A percentile compares a stretch with the other conserved stretches of the same genome.
phyloP scores from a whole-genome alignment of 2,329 filamentous ascomycete genomes.

The Colletotrichum siamense region DNA sequence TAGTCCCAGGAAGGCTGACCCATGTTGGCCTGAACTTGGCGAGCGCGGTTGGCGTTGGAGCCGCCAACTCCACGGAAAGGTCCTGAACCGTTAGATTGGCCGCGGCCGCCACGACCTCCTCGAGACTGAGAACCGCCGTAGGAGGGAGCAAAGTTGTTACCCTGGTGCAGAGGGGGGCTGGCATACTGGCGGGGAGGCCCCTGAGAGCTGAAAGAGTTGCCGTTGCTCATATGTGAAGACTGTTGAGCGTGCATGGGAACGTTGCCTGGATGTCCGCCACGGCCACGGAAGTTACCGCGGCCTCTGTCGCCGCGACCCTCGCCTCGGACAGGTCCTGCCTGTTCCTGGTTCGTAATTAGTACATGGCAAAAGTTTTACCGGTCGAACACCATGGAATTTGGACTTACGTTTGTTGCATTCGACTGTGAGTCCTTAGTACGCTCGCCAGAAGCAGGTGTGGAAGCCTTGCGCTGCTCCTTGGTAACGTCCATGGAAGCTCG shows the following conservation, averaged over 20 bases:
- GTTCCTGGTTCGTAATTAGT: conserved; percentile 26
- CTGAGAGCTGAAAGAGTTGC: conserved; percentile 33
- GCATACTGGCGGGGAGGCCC: conserved; percentile 37
- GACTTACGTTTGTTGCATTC: conserved; percentile 3
- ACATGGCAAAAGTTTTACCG: not conserved
- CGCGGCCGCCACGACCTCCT: conserved; percentile 18
- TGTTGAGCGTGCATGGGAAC: conserved; percentile 38
- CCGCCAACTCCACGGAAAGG: conserved; percentile 9
- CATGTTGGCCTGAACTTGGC: conserved; percentile 41
- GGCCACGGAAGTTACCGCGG: conserved; percentile 51
- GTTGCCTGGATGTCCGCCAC: conserved; percentile 45
- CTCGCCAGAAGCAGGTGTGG: conserved; percentile 27
- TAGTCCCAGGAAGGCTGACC: conserved; percentile 41
- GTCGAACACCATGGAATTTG: not conserved
- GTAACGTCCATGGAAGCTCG: conserved; percentile 48
- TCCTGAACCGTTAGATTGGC: conserved; percentile 10
- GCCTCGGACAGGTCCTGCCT: conserved; percentile 28
- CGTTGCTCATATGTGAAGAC: conserved; percentile 37
- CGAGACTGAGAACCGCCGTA: conserved; percentile 17
- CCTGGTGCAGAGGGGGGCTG: conserved; percentile 51
- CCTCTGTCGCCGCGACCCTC: conserved; percentile 46
- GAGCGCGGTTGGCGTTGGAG: conserved; percentile 32
- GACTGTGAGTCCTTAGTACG: conserved; percentile 39
- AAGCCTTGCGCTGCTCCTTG: conserved; percentile 53
- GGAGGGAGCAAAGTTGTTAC: conserved; percentile 6